Conservation (phyloP, 1,284 basidiomycete genomes). For the Tylopilus sp. region DNA sequence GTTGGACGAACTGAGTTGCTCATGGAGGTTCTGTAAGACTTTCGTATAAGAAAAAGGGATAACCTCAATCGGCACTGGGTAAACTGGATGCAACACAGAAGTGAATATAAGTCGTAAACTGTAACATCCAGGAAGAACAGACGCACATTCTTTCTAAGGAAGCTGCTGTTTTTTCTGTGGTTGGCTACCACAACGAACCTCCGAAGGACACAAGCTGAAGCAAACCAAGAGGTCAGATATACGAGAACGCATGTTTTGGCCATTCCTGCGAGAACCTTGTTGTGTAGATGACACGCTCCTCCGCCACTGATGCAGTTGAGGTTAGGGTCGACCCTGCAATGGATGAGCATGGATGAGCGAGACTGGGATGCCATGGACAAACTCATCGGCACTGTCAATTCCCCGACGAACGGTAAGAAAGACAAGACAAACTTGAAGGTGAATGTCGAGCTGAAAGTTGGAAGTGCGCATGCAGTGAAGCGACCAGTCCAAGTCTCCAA, state of each 20-base stretch:
- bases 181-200: conserved; percentile 97
- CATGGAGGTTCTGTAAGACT: conserved; percentile 78
- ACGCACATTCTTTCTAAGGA: conserved; percentile 86
- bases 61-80: conserved; percentile 94
- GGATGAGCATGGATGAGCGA: not conserved
- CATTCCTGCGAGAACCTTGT: conserved; percentile 97
- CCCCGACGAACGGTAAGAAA: conserved; percentile 44
- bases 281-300: conserved; percentile 90
- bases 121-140: not conserved
- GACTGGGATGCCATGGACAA: conserved; percentile 56
- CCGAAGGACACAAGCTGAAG: conserved; percentile 20
- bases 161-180: conserved; percentile 90
- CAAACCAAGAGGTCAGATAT: not conserved
- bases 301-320: conserved; percentile 99
- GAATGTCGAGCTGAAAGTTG: too few relatives aligned
- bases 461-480: too few relatives aligned
- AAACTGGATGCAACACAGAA: conserved; percentile 65
- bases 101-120: not conserved
- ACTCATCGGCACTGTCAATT: conserved; percentile 95
- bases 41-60: conserved; percentile 96
- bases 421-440: too few relatives aligned
- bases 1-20: conserved; percentile 73
- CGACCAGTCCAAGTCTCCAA: too few relatives aligned
- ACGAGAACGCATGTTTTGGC: conserved; percentile 75
- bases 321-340: conserved; percentile 81